A percentile compares a stretch with the other conserved stretches of the same genome.
Evolutionary conservation across 1,139 yeast species (phyloP).

Genomic region (Saccharomyces uvarum): DNA sequence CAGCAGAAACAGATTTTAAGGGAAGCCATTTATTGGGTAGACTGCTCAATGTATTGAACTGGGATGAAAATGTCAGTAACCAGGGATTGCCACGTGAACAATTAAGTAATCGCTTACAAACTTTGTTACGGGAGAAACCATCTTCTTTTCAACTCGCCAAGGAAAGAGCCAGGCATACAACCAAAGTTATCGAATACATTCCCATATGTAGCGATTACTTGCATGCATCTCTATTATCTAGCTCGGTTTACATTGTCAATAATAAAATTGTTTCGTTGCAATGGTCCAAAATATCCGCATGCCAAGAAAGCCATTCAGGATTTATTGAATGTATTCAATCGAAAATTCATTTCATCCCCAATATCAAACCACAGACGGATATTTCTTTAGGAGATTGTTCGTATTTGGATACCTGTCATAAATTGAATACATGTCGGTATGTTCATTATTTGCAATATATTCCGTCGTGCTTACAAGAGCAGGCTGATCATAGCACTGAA

Average conservation of each 20-base stretch:
- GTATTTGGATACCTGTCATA: slow-evolving; percentile 87
- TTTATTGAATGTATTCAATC: slow-evolving; percentile 38
- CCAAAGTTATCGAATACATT: slow-evolving; percentile 39
- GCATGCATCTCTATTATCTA: slow-evolving; percentile 36
- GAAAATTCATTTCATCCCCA: slow-evolving; percentile 58
- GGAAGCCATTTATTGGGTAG: neutral
- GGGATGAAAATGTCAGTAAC: neutral
- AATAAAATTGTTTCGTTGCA: slow-evolving; percentile 29
- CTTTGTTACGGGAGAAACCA: neutral
- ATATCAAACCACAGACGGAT: slow-evolving; percentile 55
- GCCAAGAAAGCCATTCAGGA: slow-evolving; percentile 26
- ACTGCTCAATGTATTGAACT: neutral
- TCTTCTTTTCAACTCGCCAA: slow-evolving; percentile 33
- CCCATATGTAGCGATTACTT: slow-evolving; percentile 44
- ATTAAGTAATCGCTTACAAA: neutral
- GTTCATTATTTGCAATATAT: slow-evolving; percentile 65
- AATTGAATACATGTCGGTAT: slow-evolving; percentile 70
- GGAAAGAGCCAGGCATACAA: slow-evolving; percentile 38
- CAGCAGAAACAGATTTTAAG: neutral
- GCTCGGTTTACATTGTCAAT: slow-evolving; percentile 20
- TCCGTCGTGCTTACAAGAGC: slow-evolving; percentile 34
- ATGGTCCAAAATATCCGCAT: slow-evolving; percentile 18
- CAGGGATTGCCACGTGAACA: neutral
- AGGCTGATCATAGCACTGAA: slow-evolving; percentile 28
- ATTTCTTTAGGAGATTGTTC: slow-evolving; percentile 80